Evolutionary conservation across 2,329 filamentous ascomycete genomes (phyloP).

Genomic region (Penicillium janthinellum): DNA sequence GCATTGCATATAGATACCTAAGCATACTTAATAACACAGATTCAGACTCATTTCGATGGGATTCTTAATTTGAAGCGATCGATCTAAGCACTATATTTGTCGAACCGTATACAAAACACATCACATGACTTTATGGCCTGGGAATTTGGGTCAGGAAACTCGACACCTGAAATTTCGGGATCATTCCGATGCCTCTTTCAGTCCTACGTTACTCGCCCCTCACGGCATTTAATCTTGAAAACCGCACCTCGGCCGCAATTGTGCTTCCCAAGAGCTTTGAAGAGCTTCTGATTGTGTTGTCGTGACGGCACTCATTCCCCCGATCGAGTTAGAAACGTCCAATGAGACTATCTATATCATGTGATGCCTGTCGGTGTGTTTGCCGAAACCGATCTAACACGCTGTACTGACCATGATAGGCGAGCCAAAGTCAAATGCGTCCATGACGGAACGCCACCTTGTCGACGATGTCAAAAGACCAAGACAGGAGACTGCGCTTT

Average conservation of each 20-base stretch:
- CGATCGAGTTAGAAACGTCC: background rate
- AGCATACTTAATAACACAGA: slow-evolving; percentile 1
- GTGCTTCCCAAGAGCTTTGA: background rate
- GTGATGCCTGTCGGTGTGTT: slow-evolving; percentile 37
- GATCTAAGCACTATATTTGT: background rate
- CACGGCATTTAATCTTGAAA: background rate
- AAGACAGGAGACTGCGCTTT: slow-evolving; percentile 29
- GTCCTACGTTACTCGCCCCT: background rate
- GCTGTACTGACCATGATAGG: slow-evolving; percentile 15
- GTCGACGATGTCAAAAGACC: slow-evolving; percentile 34
- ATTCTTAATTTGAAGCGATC: background rate
- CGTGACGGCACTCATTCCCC: slow-evolving; percentile 1
- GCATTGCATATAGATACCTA: background rate
- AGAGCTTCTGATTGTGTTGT: background rate
- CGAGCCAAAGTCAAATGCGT: slow-evolving; percentile 42
- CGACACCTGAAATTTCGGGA: background rate
- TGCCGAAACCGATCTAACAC: background rate
- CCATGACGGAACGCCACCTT: slow-evolving; percentile 38
- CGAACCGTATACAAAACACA: background rate
- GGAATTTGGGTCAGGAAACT: background rate
- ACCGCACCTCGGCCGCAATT: background rate
- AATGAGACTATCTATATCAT: slow-evolving; percentile 42
- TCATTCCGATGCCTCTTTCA: background rate
- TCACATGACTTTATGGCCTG: background rate
- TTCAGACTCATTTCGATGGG: background rate